Percentiles rank a stretch among this genome's conserved stretches.
Conservation (phyloP, 164 flowering plant species). For the Paratinospora sagittata region DNA sequence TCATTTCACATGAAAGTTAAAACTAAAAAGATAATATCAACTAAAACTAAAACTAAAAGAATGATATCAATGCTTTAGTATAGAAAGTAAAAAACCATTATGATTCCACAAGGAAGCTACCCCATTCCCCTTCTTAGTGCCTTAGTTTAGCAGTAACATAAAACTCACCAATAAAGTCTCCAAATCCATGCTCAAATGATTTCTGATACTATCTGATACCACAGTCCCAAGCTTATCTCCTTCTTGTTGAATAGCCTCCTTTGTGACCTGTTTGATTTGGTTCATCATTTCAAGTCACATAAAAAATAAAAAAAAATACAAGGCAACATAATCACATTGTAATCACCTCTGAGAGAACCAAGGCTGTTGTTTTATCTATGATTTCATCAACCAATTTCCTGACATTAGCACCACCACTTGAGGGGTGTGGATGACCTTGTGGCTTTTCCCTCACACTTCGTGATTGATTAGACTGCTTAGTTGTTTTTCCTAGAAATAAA, state of each 20-base stretch:
- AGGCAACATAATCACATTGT: neutral
- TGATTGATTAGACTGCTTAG: slow-evolving; percentile 32
- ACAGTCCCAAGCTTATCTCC: slow-evolving; percentile 52
- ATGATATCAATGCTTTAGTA: too few species aligned
- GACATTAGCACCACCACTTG: slow-evolving; percentile 36
- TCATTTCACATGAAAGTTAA: too few species aligned
- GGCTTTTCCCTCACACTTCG: slow-evolving; percentile 34
- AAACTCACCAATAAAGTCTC: slow-evolving; percentile 61
- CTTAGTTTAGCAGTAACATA: neutral
- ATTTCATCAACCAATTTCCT: slow-evolving; percentile 63
- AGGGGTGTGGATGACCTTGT: slow-evolving; percentile 11
- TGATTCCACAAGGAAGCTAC: neutral
- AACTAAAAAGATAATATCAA: too few species aligned
- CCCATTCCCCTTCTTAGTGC: neutral
- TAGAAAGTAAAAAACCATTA: too few species aligned
- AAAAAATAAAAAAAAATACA: neutral
- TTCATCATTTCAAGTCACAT: neutral
- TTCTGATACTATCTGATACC: slow-evolving; percentile 41
- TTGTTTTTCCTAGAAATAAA: slow-evolving; percentile 33
- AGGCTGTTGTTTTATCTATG: slow-evolving; percentile 46
- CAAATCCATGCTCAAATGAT: slow-evolving; percentile 48
- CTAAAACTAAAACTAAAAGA: too few species aligned
- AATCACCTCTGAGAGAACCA: slow-evolving; percentile 58
- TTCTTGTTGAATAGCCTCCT: slow-evolving; percentile 41
- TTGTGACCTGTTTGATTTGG: slow-evolving; percentile 37